Evolutionary conservation across 2,329 filamentous ascomycete genomes (phyloP).

Genomic region (Diaporthe aspalathi): DNA sequence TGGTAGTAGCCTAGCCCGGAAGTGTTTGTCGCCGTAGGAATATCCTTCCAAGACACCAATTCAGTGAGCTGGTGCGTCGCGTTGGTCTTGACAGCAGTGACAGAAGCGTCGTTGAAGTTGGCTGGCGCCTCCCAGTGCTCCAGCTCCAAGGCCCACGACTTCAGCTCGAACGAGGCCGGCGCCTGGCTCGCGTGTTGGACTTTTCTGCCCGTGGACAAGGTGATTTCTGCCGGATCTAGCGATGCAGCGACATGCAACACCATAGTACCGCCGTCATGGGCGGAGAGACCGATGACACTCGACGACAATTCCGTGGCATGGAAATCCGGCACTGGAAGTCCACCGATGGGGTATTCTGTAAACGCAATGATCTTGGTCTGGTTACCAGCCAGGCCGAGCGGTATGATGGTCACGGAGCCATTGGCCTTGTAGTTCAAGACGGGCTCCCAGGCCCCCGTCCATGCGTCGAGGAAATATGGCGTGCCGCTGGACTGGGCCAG

Average conservation of each 20-base stretch:
- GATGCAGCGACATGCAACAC: background rate
- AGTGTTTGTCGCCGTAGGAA: constrained; percentile 1
- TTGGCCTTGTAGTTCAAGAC: constrained; percentile 8
- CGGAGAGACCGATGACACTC: background rate
- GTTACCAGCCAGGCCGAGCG: constrained; percentile 24
- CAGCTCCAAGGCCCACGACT: constrained; percentile 14
- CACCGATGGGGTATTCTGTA: background rate
- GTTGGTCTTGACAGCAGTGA: background rate
- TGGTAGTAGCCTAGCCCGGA: constrained; percentile 28
- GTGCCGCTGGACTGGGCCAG: constrained; percentile 16
- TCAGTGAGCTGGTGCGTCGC: constrained; percentile 17
- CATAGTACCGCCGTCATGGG: no score
- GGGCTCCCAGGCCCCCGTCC: constrained; percentile 46
- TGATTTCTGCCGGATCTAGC: background rate
- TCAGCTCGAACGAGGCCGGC: background rate
- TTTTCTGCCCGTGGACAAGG: background rate
- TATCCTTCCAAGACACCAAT: constrained; percentile 22
- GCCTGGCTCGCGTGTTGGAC: background rate
- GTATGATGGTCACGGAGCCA: background rate
- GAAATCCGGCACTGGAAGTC: background rate
- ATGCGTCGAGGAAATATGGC: constrained; percentile 48
- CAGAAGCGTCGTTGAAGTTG: constrained; percentile 4
- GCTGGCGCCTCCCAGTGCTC: constrained; percentile 28
- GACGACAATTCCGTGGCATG: background rate
- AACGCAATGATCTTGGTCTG: constrained; percentile 29